phyloP scores from a whole-genome alignment of 192 early-diverging fungal genomes.

The Gryganskiella cystojenkinii region DNA sequence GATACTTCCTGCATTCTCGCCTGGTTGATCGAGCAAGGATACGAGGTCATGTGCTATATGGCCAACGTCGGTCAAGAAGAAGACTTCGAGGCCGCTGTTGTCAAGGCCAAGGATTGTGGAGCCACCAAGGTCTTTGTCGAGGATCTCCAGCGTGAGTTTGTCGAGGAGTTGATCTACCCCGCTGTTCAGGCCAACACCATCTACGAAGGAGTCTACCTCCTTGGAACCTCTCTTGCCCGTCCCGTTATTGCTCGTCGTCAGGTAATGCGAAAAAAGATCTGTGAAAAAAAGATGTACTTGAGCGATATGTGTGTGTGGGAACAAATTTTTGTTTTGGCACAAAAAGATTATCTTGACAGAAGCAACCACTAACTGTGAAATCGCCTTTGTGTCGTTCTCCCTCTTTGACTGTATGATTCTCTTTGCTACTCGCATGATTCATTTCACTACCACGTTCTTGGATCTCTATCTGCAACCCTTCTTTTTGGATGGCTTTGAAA shows the following conservation, averaged over 20 bases:
- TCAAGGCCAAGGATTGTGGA: constrained; percentile 94
- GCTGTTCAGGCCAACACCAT: constrained; percentile 95
- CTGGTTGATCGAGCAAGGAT: constrained; percentile 98
- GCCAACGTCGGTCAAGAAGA: constrained; percentile 99
- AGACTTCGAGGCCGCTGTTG: constrained; percentile 94
- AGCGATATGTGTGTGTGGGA: too few relatives aligned
- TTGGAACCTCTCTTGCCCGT: constrained; percentile 97
- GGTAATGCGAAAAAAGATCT: constrained; percentile 22
- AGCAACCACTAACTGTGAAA: too few relatives aligned
- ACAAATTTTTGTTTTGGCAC: too few relatives aligned
- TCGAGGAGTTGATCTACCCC: constrained; percentile 93
- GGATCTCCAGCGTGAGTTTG: constrained; percentile 94
- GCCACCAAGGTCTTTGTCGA: constrained; percentile 96
- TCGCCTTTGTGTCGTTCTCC: too few relatives aligned
- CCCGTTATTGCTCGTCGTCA: constrained; percentile 89
- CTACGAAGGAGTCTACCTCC: constrained; percentile 95
- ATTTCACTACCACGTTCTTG: neutral
- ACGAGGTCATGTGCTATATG: constrained; percentile 97
- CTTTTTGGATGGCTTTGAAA: neutral
- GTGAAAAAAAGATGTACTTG: neutral
- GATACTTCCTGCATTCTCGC: constrained; percentile 99
- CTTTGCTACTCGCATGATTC: too few relatives aligned
- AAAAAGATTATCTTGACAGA: too few relatives aligned
- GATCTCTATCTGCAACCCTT: neutral
- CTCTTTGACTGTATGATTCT: too few relatives aligned